Evolutionary conservation across 306 rosid genomes (phyloP).

Genomic region (Bauhinia variegata): DNA sequence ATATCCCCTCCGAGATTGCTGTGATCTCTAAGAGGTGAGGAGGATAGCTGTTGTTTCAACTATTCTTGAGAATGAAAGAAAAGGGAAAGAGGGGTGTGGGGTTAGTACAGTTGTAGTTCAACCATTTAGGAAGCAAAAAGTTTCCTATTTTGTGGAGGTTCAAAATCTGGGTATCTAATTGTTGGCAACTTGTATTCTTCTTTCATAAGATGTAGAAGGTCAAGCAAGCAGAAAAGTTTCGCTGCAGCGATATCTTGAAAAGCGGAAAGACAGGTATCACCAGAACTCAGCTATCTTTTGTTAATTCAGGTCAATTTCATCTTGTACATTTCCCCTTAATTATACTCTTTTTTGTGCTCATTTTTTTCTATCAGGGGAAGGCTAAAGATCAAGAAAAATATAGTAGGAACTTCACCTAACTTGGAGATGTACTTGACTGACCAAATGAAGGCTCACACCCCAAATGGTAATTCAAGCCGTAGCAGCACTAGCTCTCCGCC

Average conservation of each 20-base stretch:
- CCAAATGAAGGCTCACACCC: conserved; percentile 61
- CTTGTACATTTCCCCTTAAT: conserved; percentile 27
- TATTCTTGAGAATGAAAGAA: no score
- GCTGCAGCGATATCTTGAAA: conserved; percentile 85
- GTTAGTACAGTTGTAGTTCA: background rate
- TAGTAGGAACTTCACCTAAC: conserved; percentile 57
- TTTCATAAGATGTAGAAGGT: conserved; percentile 80
- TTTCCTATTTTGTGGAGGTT: no score
- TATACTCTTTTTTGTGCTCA: conserved; percentile 42
- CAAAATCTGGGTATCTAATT: conserved; percentile 29
- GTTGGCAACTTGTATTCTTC: conserved; percentile 30
- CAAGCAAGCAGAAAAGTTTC: conserved; percentile 80
- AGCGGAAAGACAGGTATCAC: conserved; percentile 88
- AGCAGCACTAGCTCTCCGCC: conserved; percentile 83
- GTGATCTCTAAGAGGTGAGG: no score
- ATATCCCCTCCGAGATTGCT: no score
- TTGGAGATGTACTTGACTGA: conserved; percentile 72
- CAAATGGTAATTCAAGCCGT: conserved; percentile 77
- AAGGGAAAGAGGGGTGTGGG: no score
- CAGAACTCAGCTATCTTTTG: conserved; percentile 33
- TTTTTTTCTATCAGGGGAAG: conserved; percentile 64
- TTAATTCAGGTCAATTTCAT: conserved; percentile 29
- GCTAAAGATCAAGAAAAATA: conserved; percentile 70
- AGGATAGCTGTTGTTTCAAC: no score
- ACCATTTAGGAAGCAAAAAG: background rate